Evolutionary conservation across 371 early-diverging fungal species (phyloP).

Genomic region (Smittium mucronatum): DNA sequence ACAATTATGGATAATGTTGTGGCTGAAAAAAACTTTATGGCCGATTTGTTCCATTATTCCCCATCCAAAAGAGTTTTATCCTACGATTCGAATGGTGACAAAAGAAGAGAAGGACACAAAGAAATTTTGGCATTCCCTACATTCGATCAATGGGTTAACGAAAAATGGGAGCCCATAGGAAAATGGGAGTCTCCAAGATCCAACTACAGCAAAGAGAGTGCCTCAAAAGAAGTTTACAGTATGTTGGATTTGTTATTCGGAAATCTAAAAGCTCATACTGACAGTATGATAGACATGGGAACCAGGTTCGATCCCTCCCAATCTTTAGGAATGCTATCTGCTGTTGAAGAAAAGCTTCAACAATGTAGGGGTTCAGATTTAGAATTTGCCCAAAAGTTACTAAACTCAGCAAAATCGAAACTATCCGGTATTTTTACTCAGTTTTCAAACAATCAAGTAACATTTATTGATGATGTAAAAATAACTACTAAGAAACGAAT

Average conservation of each 20-base stretch:
- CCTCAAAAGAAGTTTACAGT: constrained; percentile 54
- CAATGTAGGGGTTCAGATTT: constrained; percentile 46
- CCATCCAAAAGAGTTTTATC: constrained; percentile 16
- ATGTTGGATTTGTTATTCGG: constrained; percentile 59
- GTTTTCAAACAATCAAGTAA: constrained; percentile 77
- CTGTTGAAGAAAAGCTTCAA: constrained; percentile 55
- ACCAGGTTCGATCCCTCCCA: constrained; percentile 64
- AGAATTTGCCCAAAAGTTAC: constrained; percentile 48
- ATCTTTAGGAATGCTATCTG: constrained; percentile 70
- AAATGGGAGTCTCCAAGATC: constrained; percentile 21
- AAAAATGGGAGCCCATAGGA: constrained; percentile 20
- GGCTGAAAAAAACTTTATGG: constrained; percentile 66
- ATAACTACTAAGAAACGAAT: constrained; percentile 70
- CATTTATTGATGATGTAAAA: constrained; percentile 82
- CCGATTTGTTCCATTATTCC: constrained; percentile 54
- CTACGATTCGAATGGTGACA: constrained; percentile 16
- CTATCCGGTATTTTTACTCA: constrained; percentile 57
- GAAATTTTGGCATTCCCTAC: constrained; percentile 12
- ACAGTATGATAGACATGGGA: constrained; percentile 58
- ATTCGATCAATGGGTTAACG: constrained; percentile 30
- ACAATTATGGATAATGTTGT: constrained; percentile 43
- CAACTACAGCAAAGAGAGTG: constrained; percentile 6
- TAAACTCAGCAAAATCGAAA: constrained; percentile 49
- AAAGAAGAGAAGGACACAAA: neutral
- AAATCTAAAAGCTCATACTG: constrained; percentile 55